Evolutionary conservation across 139 green algal species (phyloP).

Genomic region (Auxenochlorella pyrenoidosa): DNA sequence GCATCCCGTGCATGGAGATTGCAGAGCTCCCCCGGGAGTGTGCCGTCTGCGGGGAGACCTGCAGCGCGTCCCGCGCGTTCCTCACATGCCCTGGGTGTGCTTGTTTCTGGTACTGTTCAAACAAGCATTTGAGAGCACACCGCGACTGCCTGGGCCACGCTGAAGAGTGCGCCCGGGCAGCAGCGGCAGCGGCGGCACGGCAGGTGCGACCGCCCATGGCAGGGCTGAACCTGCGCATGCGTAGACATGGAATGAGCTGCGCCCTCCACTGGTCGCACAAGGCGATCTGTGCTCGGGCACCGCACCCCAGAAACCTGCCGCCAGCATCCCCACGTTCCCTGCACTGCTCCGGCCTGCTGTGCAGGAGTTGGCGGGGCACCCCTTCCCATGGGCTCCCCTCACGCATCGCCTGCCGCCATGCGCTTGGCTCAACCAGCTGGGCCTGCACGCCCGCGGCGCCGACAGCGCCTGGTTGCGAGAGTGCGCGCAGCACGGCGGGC

Average conservation of each 20-base stretch:
- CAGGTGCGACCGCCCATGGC: not conserved
- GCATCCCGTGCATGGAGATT: too few relatives aligned
- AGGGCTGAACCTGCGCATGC: not conserved
- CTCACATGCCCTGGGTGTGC: not conserved
- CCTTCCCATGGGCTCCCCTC: not conserved
- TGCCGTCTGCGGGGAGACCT: not conserved
- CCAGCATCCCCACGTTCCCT: too few relatives aligned
- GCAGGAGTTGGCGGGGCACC: conserved; percentile 25
- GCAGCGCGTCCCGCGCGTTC: not conserved
- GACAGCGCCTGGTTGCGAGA: conserved; percentile 6
- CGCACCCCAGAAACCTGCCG: too few relatives aligned
- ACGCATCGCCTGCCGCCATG: conserved; percentile 12
- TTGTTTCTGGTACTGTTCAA: not conserved
- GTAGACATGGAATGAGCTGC: too few relatives aligned
- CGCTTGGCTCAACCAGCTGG: conserved; percentile 11
- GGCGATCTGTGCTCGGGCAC: too few relatives aligned
- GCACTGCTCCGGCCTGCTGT: not conserved
- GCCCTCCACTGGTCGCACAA: too few relatives aligned
- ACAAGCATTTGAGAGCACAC: not conserved
- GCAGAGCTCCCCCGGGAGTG: not conserved
- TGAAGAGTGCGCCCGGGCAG: not conserved
- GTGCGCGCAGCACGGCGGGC: conserved; percentile 1
- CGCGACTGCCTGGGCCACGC: not conserved
- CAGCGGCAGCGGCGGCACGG: conserved; percentile 2
- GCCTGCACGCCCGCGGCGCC: not conserved